Evolutionary conservation across 768 basidiomycete genomes (phyloP), one percentile per base, ranked within the genome.

Genomic region (Pleurotus tuoliensis): DNA sequence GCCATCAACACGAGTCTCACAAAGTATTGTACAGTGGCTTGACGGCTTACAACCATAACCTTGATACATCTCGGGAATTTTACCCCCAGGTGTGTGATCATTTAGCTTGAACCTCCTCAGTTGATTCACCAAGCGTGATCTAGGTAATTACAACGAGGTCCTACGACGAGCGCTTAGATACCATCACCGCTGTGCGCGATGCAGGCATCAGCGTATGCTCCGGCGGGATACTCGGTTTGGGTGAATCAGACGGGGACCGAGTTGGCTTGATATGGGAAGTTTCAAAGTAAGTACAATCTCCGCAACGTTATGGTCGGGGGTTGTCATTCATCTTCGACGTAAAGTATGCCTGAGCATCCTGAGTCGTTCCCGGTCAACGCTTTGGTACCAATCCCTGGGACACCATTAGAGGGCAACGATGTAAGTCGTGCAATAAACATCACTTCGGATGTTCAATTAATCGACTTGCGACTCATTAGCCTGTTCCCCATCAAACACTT

Each of bases 301-400:
- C 41, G 41, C n/a, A 44, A 16, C 15, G 45, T 45, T 55, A 56
- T 39, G 20, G 52, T 58, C 54, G 49, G 40, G 16, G n/a, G n/a
- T 38, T 16, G 15, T 53, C 25, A 22, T 25, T 41, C 43, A 52
- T 44, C 61, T 58, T 58, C 64, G 38, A 66, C 56, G 24, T 43
- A 39, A 62, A 95, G 93, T 66, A 87, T 97, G 82, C 87, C 91
- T 40, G 91, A 95, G 68, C 93, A 98, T 65, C 96, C 96, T n/a
- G 96, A 98, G 69, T 95, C 92, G 4, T 98, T 98, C 79, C 96
- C 96, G 0, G 95, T 98, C 58, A 98, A 98, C 69, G 95, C 96
- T 12, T 80, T 98, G 56, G 96, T 98, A 1, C 94, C 96, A 12
- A 98, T 98, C 59, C 80, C 88, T 61, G 96, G 96, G 37, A 98